These are phyloP conservation scores for Cokeromyces recurvatus DNA, from an alignment of 371 early-diverging fungal species.

Conservation along the genomic window DNA sequence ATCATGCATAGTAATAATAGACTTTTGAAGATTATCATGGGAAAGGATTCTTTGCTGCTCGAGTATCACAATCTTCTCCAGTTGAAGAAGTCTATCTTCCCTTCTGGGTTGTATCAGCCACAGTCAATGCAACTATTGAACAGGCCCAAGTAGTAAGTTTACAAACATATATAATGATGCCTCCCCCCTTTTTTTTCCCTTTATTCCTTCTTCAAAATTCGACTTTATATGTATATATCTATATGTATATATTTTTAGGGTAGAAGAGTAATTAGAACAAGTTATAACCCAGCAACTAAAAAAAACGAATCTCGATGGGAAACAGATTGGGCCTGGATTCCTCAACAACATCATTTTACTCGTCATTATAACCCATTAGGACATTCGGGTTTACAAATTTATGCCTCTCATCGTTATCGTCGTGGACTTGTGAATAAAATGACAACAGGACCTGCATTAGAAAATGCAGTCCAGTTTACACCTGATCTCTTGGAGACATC, in stretches of 20 bases:
- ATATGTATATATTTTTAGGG: too few relatives aligned
- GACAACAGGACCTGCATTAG: conserved; percentile 43
- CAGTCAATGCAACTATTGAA: conserved; percentile 42
- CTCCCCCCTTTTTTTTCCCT: too few relatives aligned
- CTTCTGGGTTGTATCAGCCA: conserved; percentile 56
- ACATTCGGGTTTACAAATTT: conserved; percentile 49
- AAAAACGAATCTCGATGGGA: conserved; percentile 47
- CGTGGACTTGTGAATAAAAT: conserved; percentile 53
- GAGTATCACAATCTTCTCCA: conserved; percentile 33
- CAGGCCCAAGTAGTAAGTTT: conserved; percentile 52
- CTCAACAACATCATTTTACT: conserved; percentile 34
- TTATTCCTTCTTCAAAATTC: too few relatives aligned
- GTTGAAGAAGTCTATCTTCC: conserved; percentile 54
- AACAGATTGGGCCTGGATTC: conserved; percentile 53
- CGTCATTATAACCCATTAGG: conserved; percentile 41
- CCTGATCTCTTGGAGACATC: conserved; percentile 34
- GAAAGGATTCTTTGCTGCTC: conserved; percentile 56
- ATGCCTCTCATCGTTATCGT: conserved; percentile 56
- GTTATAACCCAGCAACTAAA: conserved; percentile 43
- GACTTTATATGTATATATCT: too few relatives aligned
- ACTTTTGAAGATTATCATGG: conserved; percentile 53
- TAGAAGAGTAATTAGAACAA: conserved; percentile 28
- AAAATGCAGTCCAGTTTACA: conserved; percentile 35
- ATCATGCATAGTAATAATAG: conserved; percentile 18
- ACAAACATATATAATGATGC: too few relatives aligned